A percentile compares a stretch with the other conserved stretches of the same genome.
These are phyloP conservation scores for Sporothrix inflata DNA, from an alignment of 2,329 filamentous ascomycete species.

Conservation along the genomic window DNA sequence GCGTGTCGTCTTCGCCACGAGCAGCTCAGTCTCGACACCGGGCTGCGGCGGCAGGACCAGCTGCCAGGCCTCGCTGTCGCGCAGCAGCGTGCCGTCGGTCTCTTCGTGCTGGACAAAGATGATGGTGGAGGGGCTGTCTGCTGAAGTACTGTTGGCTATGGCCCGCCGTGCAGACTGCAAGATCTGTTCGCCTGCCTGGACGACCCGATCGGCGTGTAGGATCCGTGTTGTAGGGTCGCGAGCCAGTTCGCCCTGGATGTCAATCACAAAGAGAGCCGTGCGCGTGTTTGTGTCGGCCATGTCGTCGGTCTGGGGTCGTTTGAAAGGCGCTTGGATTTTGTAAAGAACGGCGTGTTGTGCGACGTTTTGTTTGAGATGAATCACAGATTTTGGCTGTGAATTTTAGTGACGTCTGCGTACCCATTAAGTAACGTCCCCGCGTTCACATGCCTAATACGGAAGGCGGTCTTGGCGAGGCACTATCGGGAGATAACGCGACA, in stretches of 20 bases:
- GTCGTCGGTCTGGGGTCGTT: background rate
- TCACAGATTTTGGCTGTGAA: background rate
- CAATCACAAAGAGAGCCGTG: slow-evolving; percentile 1
- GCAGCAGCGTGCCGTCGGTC: background rate
- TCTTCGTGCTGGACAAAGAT: slow-evolving; percentile 15
- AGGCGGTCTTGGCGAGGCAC: background rate
- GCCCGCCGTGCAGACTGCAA: background rate
- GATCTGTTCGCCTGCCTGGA: background rate
- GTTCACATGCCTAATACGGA: background rate
- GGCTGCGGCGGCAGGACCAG: slow-evolving; percentile 1
- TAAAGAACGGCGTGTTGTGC: background rate
- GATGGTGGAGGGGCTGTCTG: background rate
- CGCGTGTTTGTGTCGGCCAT: background rate
- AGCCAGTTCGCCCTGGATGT: background rate
- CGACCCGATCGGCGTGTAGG: background rate
- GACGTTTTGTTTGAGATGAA: no score
- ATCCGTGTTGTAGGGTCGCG: background rate
- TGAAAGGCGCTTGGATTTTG: background rate
- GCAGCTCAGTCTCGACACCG: slow-evolving; percentile 1
- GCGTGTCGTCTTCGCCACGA: slow-evolving; percentile 4
- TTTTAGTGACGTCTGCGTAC: background rate
- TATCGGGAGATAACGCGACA: background rate
- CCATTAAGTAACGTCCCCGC: background rate
- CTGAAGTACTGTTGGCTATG: background rate
- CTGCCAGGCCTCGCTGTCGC: slow-evolving; percentile 2